phyloP scores from a whole-genome alignment of 2,329 filamentous ascomycete genomes.

The Gaeumannomyces tritici region DNA sequence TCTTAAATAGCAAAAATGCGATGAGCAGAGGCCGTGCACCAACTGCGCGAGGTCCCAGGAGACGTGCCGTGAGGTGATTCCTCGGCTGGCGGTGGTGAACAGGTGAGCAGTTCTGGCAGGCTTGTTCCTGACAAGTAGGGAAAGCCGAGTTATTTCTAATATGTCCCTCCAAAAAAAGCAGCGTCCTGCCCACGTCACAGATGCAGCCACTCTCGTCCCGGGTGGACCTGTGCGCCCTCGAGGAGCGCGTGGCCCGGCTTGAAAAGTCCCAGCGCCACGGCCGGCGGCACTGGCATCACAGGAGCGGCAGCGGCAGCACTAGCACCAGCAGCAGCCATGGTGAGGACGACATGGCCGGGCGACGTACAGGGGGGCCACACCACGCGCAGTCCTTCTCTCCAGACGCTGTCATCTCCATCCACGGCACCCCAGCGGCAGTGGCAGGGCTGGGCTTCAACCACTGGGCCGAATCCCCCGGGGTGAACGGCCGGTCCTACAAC shows the following conservation, averaged over 20 bases:
- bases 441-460: not conserved
- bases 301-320: not conserved
- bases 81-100: not conserved
- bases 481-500: not conserved
- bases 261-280: not conserved
- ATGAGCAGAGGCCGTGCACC: slow-evolving; percentile 2
- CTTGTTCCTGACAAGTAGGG: too few species aligned
- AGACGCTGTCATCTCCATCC: not conserved
- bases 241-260: slow-evolving; percentile 3
- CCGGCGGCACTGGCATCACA: not conserved
- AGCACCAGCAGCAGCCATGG: not conserved
- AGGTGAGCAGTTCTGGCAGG: not conserved
- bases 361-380: not conserved
- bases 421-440: not conserved
- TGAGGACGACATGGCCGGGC: not conserved
- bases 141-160: not conserved
- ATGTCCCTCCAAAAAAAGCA: not conserved
- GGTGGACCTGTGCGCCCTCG: slow-evolving; percentile 1
- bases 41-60: slow-evolving; percentile 1
- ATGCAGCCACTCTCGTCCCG: not conserved
- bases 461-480: not conserved
- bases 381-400: not conserved
- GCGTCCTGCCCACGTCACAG: not conserved
- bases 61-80: slow-evolving; percentile 1
- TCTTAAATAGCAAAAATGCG: slow-evolving; percentile 1